Evolutionary conservation across 2,329 filamentous ascomycete genomes (phyloP), one percentile per base, ranked within the genome.

Genomic region (Aspergillus costaricaensis): DNA sequence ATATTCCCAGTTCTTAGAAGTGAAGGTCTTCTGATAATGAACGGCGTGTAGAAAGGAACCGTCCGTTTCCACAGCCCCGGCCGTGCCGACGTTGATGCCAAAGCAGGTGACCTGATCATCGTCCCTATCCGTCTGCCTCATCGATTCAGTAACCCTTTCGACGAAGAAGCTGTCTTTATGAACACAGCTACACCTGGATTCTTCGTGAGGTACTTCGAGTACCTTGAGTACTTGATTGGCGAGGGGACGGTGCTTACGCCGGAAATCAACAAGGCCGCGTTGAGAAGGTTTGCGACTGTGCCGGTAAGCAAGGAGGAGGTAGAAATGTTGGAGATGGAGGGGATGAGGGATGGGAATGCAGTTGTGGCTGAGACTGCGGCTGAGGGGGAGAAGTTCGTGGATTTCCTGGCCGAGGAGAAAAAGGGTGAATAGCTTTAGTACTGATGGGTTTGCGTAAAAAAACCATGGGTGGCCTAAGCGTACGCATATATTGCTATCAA

Each of bases 131-230:
- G 83, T 7, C 79, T 80, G 12, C 83, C 84, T 9, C 83, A 86
- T 67, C 85, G 82, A 0, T 86, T 87, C 70, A 79, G 74, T 54
- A 86, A 86, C 58, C 81, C 84, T 0, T 80, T 79, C 47, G 80
- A 84, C 51, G 77, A 82, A 64, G 82, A 84, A 62, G 80, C 82
- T 3, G 79, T 78, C 63, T 83, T 86, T 68, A 80, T 85, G 75
- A 86, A 85, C 68, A 86, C 84, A 0, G 83, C 79, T 59, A 86
- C 82, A 23, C 84, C 84, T 0, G 81, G 80, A 2, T 85, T 83
- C 65, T 85, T 85, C 65, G 82, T 86, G 63, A 81, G 84, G 60
- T 85, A 85, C 66, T 85, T 86, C 72, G 83, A 82, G 73, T 72
- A 84, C 47, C 65, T 85, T 66, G 75, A 77, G 10, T 74, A 77